These are phyloP conservation scores for Phoma sp. DNA, from an alignment of 2,329 filamentous ascomycete species.

Conservation along the genomic window DNA sequence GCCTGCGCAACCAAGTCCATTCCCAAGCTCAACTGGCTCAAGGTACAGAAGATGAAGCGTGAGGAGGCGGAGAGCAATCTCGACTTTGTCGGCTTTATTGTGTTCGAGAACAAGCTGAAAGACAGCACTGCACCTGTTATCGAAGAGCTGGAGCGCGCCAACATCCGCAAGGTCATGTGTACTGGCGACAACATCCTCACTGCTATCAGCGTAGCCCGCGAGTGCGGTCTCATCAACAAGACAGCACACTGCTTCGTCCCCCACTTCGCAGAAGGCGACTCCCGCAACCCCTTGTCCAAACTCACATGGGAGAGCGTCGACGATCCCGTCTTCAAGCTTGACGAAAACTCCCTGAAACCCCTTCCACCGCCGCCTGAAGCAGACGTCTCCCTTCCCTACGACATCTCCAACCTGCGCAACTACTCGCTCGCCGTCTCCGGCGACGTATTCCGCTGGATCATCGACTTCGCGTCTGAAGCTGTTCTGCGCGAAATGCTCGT, in stretches of 20 bases:
- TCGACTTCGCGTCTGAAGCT: slow-evolving; percentile 86
- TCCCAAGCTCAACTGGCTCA: slow-evolving; percentile 88
- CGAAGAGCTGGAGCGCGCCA: slow-evolving; percentile 79
- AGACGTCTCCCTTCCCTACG: slow-evolving; percentile 85
- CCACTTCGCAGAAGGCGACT: slow-evolving; percentile 81
- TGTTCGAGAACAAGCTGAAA: slow-evolving; percentile 99
- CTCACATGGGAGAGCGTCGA: slow-evolving; percentile 96
- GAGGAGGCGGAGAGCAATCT: slow-evolving; percentile 83
- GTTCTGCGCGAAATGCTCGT: slow-evolving; percentile 88
- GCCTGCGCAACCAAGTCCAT: slow-evolving; percentile 91
- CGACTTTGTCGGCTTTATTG: slow-evolving; percentile 93
- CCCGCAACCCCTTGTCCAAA: slow-evolving; percentile 73
- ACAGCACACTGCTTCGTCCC: slow-evolving; percentile 92
- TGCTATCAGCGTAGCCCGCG: slow-evolving; percentile 91
- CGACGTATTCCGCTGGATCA: slow-evolving; percentile 94
- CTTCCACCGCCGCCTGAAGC: slow-evolving; percentile 71
- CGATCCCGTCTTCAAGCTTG: slow-evolving; percentile 77
- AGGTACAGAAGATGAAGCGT: slow-evolving; percentile 91
- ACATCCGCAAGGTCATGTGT: slow-evolving; percentile 92
- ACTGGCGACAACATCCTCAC: slow-evolving; percentile 98
- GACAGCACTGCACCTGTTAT: slow-evolving; percentile 82
- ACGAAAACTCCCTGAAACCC: slow-evolving; percentile 83
- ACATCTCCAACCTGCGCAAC: slow-evolving; percentile 80
- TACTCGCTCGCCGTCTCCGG: slow-evolving; percentile 90
- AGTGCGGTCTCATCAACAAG: slow-evolving; percentile 82